Evolutionary conservation across 78 protist species (phyloP).

Genomic region (Isochrysis galbana): DNA sequence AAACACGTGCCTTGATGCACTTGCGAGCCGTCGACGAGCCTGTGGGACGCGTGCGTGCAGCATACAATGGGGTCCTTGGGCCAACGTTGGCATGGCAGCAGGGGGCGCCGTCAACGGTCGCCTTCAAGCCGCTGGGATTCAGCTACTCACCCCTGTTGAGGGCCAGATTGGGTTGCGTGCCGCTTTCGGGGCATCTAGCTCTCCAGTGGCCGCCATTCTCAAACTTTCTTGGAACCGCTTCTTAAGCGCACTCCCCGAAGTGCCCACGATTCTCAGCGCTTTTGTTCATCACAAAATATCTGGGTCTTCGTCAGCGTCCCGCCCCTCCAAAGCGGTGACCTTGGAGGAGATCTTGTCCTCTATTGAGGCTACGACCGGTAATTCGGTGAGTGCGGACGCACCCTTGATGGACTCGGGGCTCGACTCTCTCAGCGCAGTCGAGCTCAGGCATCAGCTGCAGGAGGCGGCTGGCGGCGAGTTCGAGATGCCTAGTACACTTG

Average conservation of each 20-base stretch:
- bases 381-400: neutral
- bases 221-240: neutral
- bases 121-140: neutral
- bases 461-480: neutral
- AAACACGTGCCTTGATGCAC: neutral
- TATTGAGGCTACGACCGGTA: neutral
- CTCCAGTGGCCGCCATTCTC: neutral
- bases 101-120: neutral
- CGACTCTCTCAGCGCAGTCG: neutral
- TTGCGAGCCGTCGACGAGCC: neutral
- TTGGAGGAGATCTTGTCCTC: neutral
- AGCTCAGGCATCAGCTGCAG: neutral
- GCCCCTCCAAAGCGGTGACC: neutral
- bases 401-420: neutral
- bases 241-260: neutral
- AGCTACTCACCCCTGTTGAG: neutral
- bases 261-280: neutral
- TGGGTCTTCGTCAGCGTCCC: neutral
- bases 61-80: neutral
- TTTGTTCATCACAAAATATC: neutral
- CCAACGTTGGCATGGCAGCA: neutral
- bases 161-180: neutral
- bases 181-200: neutral
- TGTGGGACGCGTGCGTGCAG: neutral
- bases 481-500: neutral